Conservation (phyloP, 2,329 filamentous ascomycete genomes). For the Nigrospora osmanthi region DNA sequence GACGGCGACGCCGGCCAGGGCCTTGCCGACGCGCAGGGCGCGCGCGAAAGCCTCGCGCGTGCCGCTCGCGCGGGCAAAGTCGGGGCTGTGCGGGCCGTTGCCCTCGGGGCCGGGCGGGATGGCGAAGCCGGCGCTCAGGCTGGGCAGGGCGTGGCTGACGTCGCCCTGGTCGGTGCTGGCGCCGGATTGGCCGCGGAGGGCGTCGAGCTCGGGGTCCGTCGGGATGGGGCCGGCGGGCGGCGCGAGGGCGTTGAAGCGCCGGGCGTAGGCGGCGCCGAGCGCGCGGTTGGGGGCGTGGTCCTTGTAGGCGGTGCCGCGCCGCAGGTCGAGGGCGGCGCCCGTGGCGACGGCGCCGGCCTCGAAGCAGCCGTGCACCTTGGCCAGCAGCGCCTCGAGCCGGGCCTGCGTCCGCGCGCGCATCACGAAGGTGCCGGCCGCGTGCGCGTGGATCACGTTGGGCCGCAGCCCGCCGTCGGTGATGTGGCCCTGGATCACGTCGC, state of each 20-base stretch:
- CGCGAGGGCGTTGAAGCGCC: constrained; percentile 32
- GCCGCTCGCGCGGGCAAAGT: constrained; percentile 42
- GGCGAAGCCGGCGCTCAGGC: constrained; percentile 41
- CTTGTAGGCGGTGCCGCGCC: constrained; percentile 34
- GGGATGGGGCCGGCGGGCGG: constrained; percentile 25
- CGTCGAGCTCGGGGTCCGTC: constrained; percentile 29
- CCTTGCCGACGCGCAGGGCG: constrained; percentile 37
- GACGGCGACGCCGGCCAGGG: constrained; percentile 36
- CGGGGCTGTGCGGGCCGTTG: constrained; percentile 41
- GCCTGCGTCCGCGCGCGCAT: constrained; percentile 22
- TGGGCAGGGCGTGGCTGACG: constrained; percentile 49
- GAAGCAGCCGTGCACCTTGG: constrained; percentile 37
- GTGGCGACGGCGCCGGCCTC: constrained; percentile 38
- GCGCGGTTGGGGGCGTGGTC: constrained; percentile 47
- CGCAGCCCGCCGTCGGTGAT: constrained; percentile 44
- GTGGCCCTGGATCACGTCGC: constrained; percentile 40
- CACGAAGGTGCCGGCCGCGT: constrained; percentile 22
- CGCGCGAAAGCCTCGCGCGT: constrained; percentile 37
- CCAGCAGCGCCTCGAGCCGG: constrained; percentile 28
- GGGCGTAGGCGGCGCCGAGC: constrained; percentile 35
- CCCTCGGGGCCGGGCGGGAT: constrained; percentile 37
- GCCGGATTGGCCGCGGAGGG: constrained; percentile 31
- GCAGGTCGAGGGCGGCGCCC: constrained; percentile 38
- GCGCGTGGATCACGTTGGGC: constrained; percentile 49
- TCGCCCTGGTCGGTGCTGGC: constrained; percentile 55